Percentiles rank a stretch among this genome's conserved stretches.
phyloP scores from a whole-genome alignment of 2,329 filamentous ascomycete genomes.

The Xylariaceae sp. region DNA sequence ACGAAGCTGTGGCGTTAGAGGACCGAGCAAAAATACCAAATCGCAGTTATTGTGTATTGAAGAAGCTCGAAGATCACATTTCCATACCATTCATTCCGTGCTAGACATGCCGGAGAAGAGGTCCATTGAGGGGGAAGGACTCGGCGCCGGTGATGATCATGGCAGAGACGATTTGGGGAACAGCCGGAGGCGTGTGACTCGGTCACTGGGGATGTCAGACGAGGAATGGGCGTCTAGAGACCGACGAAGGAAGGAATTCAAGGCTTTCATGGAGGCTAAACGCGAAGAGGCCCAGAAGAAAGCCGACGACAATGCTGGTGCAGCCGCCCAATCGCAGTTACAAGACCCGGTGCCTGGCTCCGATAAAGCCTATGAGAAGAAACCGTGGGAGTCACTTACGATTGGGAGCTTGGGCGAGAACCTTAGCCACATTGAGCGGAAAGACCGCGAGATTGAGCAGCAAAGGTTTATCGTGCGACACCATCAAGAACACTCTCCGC shows the following conservation, averaged over 20 bases:
- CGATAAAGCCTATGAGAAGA: conserved; percentile 10
- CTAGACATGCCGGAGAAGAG: conserved; percentile 9
- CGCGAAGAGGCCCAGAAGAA: conserved; percentile 1
- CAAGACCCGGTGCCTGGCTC: no score
- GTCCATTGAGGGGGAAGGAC: background rate
- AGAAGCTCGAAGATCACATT: no score
- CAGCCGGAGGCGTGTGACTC: conserved; percentile 6
- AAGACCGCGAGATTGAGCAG: conserved; percentile 34
- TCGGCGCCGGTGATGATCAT: conserved; percentile 1
- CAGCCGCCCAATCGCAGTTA: no score
- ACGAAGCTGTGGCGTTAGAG: no score
- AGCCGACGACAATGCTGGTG: no score
- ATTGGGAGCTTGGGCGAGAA: conserved; percentile 35
- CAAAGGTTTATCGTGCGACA: conserved; percentile 29
- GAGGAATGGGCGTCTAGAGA: conserved; percentile 19
- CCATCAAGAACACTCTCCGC: conserved; percentile 23
- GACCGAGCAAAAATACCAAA: no score
- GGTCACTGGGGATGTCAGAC: conserved; percentile 20
- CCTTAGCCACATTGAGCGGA: conserved; percentile 33
- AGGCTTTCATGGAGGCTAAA: background rate
- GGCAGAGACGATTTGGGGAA: background rate
- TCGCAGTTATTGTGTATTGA: no score
- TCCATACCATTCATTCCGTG: no score
- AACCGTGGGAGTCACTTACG: conserved; percentile 29
- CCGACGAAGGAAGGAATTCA: conserved; percentile 16